Percentiles rank a stretch among this genome's conserved stretches.
Evolutionary conservation across 176 grass and related monocot genomes (phyloP).

Genomic region (Panicum miliaceum): DNA sequence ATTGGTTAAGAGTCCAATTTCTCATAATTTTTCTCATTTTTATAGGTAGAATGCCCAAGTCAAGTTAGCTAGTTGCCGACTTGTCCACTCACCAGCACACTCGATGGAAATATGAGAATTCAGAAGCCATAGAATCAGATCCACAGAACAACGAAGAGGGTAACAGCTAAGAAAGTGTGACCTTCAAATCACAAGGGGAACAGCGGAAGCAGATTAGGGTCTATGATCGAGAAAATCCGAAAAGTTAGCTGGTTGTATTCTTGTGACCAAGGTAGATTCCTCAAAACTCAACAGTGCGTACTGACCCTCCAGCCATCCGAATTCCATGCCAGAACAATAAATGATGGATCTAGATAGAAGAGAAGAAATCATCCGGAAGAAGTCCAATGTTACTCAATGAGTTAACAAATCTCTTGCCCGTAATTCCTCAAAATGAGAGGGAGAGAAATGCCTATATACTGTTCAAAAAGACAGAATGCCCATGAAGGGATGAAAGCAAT

Average conservation of each 20-base stretch:
- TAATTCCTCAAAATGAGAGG: conserved; percentile 27
- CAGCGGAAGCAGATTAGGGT: conserved; percentile 30
- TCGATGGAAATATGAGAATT: conserved; percentile 11
- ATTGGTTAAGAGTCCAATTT: background rate
- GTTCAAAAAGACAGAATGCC: background rate
- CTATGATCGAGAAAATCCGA: conserved; percentile 35
- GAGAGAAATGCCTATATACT: background rate
- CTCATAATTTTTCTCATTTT: background rate
- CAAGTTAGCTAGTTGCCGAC: background rate
- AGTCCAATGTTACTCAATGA: conserved; percentile 7
- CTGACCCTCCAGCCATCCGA: conserved; percentile 5
- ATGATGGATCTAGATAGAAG: conserved; percentile 25
- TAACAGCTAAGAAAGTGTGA: conserved; percentile 42
- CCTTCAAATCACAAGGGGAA: conserved; percentile 36
- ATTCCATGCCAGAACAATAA: conserved; percentile 32
- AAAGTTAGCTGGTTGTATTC: conserved; percentile 21
- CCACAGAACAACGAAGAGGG: conserved; percentile 32
- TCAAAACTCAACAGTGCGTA: conserved; percentile 19
- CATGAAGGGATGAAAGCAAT: conserved; percentile 24
- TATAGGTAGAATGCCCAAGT: background rate
- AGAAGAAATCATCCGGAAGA: conserved; percentile 9
- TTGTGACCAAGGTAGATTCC: conserved; percentile 9
- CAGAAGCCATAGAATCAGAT: conserved; percentile 42
- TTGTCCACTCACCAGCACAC: background rate
- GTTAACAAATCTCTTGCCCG: conserved; percentile 16